Conservation (phyloP, 768 basidiomycete species). For the Naganishia randhawae region DNA sequence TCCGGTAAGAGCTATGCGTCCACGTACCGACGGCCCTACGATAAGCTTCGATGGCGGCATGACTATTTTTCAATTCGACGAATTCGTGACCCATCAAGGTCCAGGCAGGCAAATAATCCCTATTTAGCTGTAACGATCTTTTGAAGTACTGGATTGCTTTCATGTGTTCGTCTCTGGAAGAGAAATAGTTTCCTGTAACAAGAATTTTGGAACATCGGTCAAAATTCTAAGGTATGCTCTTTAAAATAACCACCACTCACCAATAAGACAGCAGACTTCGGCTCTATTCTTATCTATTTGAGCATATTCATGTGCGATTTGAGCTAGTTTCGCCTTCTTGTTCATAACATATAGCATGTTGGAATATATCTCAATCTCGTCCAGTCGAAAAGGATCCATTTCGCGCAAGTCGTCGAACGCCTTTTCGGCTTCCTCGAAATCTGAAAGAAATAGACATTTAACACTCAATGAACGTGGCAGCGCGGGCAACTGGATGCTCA, state of each 20-base stretch:
- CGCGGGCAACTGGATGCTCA: neutral
- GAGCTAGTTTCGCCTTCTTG: conserved; percentile 78
- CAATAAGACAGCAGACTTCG: conserved; percentile 92
- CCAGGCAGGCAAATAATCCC: conserved; percentile 94
- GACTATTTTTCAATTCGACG: conserved; percentile 97
- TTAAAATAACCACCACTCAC: conserved; percentile 55
- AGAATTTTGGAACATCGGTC: conserved; percentile 10
- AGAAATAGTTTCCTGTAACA: conserved; percentile 87
- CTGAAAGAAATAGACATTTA: conserved; percentile 54
- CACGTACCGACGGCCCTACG: conserved; percentile 83
- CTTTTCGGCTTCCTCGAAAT: conserved; percentile 77
- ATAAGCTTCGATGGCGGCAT: conserved; percentile 97
- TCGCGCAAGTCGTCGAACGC: conserved; percentile 79
- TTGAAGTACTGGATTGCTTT: conserved; percentile 94
- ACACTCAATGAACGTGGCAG: neutral
- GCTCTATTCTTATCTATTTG: conserved; percentile 86
- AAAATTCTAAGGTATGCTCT: neutral
- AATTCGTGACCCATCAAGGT: conserved; percentile 99
- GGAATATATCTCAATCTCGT: conserved; percentile 92
- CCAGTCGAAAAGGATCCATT: conserved; percentile 80
- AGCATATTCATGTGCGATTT: conserved; percentile 85
- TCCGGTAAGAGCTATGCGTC: neutral
- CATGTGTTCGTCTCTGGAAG: conserved; percentile 85
- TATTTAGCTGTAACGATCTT: conserved; percentile 88
- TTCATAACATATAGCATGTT: conserved; percentile 96